Evolutionary conservation across 345 rosid genomes (phyloP).

Genomic region (Boechera retrofracta): DNA sequence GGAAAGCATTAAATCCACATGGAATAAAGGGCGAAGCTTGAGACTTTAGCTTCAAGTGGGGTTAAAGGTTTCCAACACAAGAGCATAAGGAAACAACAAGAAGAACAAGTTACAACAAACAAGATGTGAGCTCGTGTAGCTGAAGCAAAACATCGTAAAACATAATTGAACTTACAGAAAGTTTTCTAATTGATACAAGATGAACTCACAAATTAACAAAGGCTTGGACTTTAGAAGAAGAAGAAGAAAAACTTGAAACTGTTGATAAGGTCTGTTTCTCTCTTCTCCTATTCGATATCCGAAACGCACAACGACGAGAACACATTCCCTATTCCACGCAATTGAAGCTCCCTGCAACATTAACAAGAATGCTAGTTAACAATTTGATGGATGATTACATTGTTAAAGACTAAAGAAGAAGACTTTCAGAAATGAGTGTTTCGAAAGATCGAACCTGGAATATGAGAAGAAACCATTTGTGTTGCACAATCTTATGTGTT

Average conservation of each 20-base stretch:
- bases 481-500: background rate
- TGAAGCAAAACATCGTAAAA: slow-evolving; percentile 12
- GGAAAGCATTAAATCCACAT: slow-evolving; percentile 29
- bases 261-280: slow-evolving; percentile 13
- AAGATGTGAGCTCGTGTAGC: slow-evolving; percentile 19
- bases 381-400: background rate
- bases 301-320: slow-evolving; percentile 4
- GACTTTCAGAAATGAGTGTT: background rate
- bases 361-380: background rate
- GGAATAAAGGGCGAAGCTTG: slow-evolving; percentile 35
- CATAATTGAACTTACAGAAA: slow-evolving; percentile 9
- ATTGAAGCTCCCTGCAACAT: background rate
- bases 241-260: slow-evolving; percentile 17
- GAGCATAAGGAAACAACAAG: slow-evolving; percentile 9
- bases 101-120: slow-evolving; percentile 17
- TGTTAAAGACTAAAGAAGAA: background rate
- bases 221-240: background rate
- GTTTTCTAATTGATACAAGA: slow-evolving; percentile 16
- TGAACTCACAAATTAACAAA: slow-evolving; percentile 20
- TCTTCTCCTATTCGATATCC: slow-evolving; percentile 7
- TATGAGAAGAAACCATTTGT: background rate
- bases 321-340: background rate
- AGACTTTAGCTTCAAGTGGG: slow-evolving; percentile 39
- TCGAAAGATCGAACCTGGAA: background rate
- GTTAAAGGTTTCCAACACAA: slow-evolving; percentile 35